Evolutionary conservation across 352 stramenopile genomes (phyloP), one percentile per base, ranked within the genome.

Genomic region (Globisporangium splendens): DNA sequence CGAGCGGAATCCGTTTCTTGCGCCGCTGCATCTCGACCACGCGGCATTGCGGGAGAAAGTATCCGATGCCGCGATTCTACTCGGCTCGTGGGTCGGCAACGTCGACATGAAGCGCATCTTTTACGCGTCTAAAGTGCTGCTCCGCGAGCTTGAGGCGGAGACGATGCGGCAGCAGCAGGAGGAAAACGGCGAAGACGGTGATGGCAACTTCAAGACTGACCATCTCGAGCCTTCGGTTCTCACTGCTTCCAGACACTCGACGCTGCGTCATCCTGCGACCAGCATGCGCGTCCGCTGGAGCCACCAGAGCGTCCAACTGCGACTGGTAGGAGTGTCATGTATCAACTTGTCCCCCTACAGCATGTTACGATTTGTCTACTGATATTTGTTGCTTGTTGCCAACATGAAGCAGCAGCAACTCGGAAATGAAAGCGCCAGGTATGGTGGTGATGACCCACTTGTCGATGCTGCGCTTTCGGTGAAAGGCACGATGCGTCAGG

Each of bases 1-100:
- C 11, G 54, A 66, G 50, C 69, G 78, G n/a, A 93, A 93, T 28
- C 84, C 79, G 47, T 83, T 91, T 47, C 65, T 93, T 38, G 63
- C 67, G 38, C 55, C 66, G 6, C 62, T 93, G 15, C 75, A 86
- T 35, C 56, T 91, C 22, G 74, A 89, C 44, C 79, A 93, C 46
- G 60, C 66, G 12, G 68, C 70, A 31, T 50, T 91, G 24, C 61
- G 64, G 1, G 74, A 88, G 42, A 21, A 49, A 6, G 53, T 49
- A 2, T 33, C 54, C 3, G 65, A 70, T 12, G 48, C 60, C 3
- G 72, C 69, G 15, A 22, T 62, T 20, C 47, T 71, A 20, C 69
- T 83, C 28, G 70, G 68, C n/a, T 64, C 71, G 5, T 79, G 67
- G 50, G 66, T 83, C n/a, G 73, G 73, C 10, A 73, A 65, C 46